Conservation (phyloP, 768 basidiomycete species). For the Calocybe gangraenosa region DNA sequence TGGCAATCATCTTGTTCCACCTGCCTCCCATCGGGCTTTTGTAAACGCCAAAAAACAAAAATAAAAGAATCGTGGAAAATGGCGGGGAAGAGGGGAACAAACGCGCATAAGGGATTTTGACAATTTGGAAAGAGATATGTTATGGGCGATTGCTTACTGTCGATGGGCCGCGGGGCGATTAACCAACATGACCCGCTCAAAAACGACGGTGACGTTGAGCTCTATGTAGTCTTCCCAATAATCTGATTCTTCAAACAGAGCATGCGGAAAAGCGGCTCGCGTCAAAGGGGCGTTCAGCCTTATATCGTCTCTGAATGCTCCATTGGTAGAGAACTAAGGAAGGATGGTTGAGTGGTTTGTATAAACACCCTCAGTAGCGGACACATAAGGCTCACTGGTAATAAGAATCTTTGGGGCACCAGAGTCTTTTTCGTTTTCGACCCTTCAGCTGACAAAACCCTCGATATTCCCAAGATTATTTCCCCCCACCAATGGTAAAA, state of each 20-base stretch:
- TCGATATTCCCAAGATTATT: slow-evolving; percentile 38
- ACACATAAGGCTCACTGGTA: slow-evolving; percentile 24
- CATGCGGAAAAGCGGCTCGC: slow-evolving; percentile 57
- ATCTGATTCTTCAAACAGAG: slow-evolving; percentile 50
- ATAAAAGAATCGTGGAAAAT: too few relatives aligned
- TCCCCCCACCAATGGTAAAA: slow-evolving; percentile 48
- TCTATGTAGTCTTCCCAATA: slow-evolving; percentile 62
- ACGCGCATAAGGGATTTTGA: slow-evolving; percentile 3
- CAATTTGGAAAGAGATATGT: slow-evolving; percentile 5
- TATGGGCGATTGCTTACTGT: slow-evolving; percentile 25
- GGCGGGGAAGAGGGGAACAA: not conserved
- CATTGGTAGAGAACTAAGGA: slow-evolving; percentile 19
- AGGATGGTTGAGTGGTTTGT: too few relatives aligned
- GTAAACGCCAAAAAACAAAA: too few relatives aligned
- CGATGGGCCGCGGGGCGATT: slow-evolving; percentile 62
- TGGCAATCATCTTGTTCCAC: slow-evolving; percentile 35
- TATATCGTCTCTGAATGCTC: slow-evolving; percentile 56
- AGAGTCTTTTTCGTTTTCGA: slow-evolving; percentile 15
- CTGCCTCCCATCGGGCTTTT: slow-evolving; percentile 21
- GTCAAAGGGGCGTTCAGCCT: slow-evolving; percentile 62
- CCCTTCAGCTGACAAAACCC: slow-evolving; percentile 30
- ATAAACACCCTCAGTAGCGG: too few relatives aligned
- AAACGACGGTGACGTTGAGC: slow-evolving; percentile 46
- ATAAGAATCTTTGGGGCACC: slow-evolving; percentile 28
- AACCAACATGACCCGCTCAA: slow-evolving; percentile 56